Conservation (phyloP, 208 protist species). For the Porcisia hertigi region DNA sequence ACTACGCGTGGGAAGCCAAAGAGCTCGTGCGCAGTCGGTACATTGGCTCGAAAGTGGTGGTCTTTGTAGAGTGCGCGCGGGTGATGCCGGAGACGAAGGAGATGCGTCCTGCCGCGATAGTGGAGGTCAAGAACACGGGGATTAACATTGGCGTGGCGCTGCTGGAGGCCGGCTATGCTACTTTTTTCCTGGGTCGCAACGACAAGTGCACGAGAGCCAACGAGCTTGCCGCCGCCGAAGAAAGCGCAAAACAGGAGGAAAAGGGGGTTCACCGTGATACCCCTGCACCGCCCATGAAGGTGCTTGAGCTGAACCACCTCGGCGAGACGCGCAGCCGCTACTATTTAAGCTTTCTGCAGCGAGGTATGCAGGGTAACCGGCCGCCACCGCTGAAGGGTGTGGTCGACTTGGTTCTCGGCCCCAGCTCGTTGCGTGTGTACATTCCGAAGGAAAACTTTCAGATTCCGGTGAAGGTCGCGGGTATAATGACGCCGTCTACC, state of each 20-base stretch:
- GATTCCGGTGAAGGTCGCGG: conserved; percentile 83
- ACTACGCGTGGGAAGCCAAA: conserved; percentile 88
- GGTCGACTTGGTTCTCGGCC: conserved; percentile 81
- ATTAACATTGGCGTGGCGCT: conserved; percentile 74
- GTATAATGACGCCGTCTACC: conserved; percentile 73
- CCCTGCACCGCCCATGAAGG: conserved; percentile 43
- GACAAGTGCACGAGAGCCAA: conserved; percentile 69
- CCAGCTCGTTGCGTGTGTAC: conserved; percentile 85
- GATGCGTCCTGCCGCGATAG: conserved; percentile 64
- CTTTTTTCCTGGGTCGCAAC: conserved; percentile 79
- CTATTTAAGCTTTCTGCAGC: conserved; percentile 90
- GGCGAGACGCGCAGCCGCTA: conserved; percentile 77
- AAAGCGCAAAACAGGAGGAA: conserved; percentile 43
- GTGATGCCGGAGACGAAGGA: conserved; percentile 85
- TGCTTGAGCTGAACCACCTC: conserved; percentile 84
- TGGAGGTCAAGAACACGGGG: conserved; percentile 59
- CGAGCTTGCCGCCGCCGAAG: conserved; percentile 64
- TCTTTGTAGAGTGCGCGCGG: conserved; percentile 80
- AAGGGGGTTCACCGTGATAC: conserved; percentile 55
- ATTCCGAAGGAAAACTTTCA: conserved; percentile 89
- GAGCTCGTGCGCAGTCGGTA: conserved; percentile 84
- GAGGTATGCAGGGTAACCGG: conserved; percentile 85
- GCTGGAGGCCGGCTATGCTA: conserved; percentile 79
- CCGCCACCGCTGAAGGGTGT: conserved; percentile 72
- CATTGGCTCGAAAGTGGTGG: conserved; percentile 75